Conservation (phyloP, 2,329 filamentous ascomycete species). For the Cercospora zeae-maydis region DNA sequence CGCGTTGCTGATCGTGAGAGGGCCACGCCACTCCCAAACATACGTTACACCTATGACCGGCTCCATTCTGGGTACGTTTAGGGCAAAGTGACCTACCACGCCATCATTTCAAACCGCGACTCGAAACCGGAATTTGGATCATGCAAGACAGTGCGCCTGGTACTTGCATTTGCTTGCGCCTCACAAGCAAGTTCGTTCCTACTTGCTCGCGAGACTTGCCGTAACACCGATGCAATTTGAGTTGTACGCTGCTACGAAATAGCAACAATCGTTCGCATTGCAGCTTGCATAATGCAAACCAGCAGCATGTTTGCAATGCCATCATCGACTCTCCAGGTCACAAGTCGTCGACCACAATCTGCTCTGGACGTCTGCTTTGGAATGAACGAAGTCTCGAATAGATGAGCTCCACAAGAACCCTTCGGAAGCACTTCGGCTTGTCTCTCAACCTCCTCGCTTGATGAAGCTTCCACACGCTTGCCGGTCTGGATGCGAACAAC, state of each 20-base stretch:
- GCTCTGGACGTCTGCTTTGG: background rate
- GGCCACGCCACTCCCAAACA: background rate
- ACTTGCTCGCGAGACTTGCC: too few relatives aligned
- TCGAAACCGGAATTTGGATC: too few relatives aligned
- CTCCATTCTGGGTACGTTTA: background rate
- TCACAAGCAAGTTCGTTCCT: too few relatives aligned
- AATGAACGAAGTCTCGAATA: background rate
- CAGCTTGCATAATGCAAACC: background rate
- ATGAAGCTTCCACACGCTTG: background rate
- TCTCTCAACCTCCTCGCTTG: background rate
- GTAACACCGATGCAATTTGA: too few relatives aligned
- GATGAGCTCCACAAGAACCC: background rate
- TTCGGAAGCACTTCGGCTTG: slow-evolving; percentile 1
- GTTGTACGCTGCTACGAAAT: too few relatives aligned
- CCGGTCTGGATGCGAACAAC: background rate
- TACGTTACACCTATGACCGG: background rate
- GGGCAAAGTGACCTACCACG: background rate
- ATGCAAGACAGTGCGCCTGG: too few relatives aligned
- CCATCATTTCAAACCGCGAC: too few relatives aligned
- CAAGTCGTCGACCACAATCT: background rate
- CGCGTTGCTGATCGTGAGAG: background rate
- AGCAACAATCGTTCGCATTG: too few relatives aligned
- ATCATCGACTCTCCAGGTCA: background rate
- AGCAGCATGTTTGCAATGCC: background rate
- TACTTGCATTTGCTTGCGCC: too few relatives aligned